Percentiles rank a stretch among this genome's conserved stretches.
Conservation (phyloP, 129 eudicot genomes). For the Oenanthe sinensis region DNA sequence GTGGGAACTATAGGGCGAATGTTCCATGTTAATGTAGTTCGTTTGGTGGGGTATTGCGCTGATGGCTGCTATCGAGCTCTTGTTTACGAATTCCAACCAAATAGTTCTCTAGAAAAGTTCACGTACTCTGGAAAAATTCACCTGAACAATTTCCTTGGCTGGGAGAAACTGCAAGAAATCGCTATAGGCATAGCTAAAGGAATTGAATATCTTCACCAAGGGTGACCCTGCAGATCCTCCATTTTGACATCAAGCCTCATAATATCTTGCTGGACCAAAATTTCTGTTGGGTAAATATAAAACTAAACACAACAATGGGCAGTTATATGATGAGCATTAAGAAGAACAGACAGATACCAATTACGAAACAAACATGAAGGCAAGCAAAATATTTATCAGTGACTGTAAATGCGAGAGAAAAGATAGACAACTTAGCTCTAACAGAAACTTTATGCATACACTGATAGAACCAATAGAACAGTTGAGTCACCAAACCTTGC, state of each 20-base stretch:
- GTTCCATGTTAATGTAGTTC: neutral
- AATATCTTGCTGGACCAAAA: conserved; percentile 1
- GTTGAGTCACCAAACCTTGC: too few species aligned
- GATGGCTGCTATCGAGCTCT: neutral
- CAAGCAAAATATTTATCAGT: too few species aligned
- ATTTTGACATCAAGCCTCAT: neutral
- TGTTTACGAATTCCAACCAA: neutral
- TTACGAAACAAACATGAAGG: too few species aligned
- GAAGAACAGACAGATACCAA: too few species aligned
- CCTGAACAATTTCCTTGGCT: neutral
- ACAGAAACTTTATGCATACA: too few species aligned
- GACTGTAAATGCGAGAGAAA: too few species aligned
- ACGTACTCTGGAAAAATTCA: neutral
- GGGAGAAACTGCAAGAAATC: neutral
- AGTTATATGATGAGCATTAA: too few species aligned
- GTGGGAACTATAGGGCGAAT: neutral
- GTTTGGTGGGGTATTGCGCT: neutral
- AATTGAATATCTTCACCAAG: neutral
- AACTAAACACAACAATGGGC: too few species aligned
- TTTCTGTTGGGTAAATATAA: too few species aligned
- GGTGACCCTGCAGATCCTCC: neutral
- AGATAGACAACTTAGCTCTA: too few species aligned
- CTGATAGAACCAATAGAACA: too few species aligned
- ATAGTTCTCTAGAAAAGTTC: conserved; percentile 7
- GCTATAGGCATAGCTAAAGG: neutral